Evolutionary conservation across 2,329 filamentous ascomycete species (phyloP).

Genomic region (Calonectria leucothoes): DNA sequence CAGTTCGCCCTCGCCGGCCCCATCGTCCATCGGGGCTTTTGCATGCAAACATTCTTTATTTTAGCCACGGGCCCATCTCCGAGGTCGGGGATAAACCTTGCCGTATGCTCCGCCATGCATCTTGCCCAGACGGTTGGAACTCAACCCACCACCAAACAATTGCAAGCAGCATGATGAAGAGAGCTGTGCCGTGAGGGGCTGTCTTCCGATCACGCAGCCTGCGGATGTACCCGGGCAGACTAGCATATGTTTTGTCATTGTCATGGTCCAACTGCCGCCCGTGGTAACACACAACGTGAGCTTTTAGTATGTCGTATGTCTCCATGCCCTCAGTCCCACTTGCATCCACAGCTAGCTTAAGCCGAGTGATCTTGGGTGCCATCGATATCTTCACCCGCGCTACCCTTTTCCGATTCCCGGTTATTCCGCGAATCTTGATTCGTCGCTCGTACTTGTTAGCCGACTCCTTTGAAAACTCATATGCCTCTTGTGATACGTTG

Average conservation of each 20-base stretch:
- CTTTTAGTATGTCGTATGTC: conserved; percentile 37
- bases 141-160: conserved; percentile 13
- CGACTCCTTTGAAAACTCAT: conserved; percentile 25
- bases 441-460: neutral
- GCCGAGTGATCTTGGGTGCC: conserved; percentile 39
- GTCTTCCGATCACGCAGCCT: conserved; percentile 26
- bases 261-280: conserved; percentile 36
- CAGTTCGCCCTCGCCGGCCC: neutral
- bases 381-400: conserved; percentile 49
- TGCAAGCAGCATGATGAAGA: conserved; percentile 25
- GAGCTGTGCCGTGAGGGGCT: conserved; percentile 21
- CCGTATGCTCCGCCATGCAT: conserved; percentile 13
- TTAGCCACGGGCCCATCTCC: neutral
- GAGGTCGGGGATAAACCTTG: neutral
- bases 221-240: conserved; percentile 35
- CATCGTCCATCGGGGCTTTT: neutral
- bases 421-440: neutral
- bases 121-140: conserved; percentile 16
- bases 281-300: conserved; percentile 46
- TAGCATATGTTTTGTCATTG: conserved; percentile 32
- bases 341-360: conserved; percentile 25
- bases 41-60: neutral
- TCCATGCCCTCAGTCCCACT: conserved; percentile 23
- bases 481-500: conserved; percentile 34
- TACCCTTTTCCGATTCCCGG: neutral